Conservation (phyloP, 352 stramenopile species). For the Phytophthora agathidicida region DNA sequence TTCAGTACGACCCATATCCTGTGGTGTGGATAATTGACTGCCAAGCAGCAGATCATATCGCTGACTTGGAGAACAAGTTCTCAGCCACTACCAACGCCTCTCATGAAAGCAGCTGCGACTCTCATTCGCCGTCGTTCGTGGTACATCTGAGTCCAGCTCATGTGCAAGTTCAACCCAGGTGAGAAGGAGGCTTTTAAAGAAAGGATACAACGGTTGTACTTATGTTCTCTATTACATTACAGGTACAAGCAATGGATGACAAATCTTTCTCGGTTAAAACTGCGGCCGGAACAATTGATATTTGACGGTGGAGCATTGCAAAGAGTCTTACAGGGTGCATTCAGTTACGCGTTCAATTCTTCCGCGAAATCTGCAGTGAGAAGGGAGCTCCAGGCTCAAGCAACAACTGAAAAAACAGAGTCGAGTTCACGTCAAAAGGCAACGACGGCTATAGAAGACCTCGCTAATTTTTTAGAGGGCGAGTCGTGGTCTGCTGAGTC, state of each 20-base stretch:
- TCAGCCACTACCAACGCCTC: not conserved
- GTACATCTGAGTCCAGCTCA: slow-evolving; percentile 57
- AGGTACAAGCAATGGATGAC: slow-evolving; percentile 48
- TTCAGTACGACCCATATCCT: slow-evolving; percentile 36
- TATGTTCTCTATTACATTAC: not conserved
- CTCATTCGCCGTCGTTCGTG: slow-evolving; percentile 53
- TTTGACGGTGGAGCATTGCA: slow-evolving; percentile 51
- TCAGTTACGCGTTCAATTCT: slow-evolving; percentile 59
- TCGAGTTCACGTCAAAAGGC: not conserved
- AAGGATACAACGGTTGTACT: not conserved
- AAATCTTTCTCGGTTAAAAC: slow-evolving; percentile 9
- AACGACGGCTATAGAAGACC: not conserved
- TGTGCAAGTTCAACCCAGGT: slow-evolving; percentile 37
- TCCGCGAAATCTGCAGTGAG: slow-evolving; percentile 38
- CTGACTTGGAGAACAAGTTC: slow-evolving; percentile 31
- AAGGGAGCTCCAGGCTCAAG: slow-evolving; percentile 1
- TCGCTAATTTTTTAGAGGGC: slow-evolving; percentile 23
- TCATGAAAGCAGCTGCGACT: slow-evolving; percentile 12
- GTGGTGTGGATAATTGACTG: slow-evolving; percentile 73
- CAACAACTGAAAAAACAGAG: not conserved
- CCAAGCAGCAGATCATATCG: slow-evolving; percentile 30
- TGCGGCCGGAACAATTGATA: slow-evolving; percentile 46
- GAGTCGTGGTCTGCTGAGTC: slow-evolving; percentile 11
- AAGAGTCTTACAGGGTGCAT: slow-evolving; percentile 39
- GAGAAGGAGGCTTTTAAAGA: not conserved